Evolutionary conservation across 2,329 filamentous ascomycete species (phyloP), one percentile per base, ranked within the genome.

Genomic region (Lizonia empirigonia): DNA sequence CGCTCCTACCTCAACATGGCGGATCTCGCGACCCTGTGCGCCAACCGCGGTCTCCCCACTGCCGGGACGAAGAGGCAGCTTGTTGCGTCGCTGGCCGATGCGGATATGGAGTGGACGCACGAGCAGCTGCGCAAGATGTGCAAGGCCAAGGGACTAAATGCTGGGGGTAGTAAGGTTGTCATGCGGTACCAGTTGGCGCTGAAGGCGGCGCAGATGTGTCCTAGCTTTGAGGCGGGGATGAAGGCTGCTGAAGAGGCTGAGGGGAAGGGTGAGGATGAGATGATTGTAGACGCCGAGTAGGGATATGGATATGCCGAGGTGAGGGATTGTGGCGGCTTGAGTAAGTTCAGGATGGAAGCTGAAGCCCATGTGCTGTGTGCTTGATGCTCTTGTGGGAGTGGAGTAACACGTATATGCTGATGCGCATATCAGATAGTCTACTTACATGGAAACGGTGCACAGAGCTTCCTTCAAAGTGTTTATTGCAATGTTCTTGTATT

Each of bases 141-240:
- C 40, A 53, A 50, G 19, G 26, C 53, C 6, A 63, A 62, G 50
- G 63, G 62, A 19, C 47, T 71, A 26, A 62, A 53, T 12, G 39
- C 39, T 4, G 52, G 55, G 12, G 60, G 58, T 15, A 65, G 20
- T 24, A 71, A 69, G 56, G 18, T 47, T 7, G 47, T 59, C 40
- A 59, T 70, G 53, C 53, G 49, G 33, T 64, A 65, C 23, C 58
- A 63, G 50, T 49, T 72, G 19, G 68, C 69, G 2, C 40, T 65
- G 19, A 50, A 42, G 15, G 62, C 60, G 16, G 66, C 65, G 2
- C 50, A 57, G 39, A 27, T 10, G 26, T 68, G 45, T 50, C 29
- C 44, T 4, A 62, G 58, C 8, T 69, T 61, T 20, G 50, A 57
- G 26, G 37, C 20, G 4, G 49, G 49, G 5, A 38, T 51, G n/a